Evolutionary conservation across 257 asterid species (phyloP).

Genomic region (Euphrasia confusa): DNA sequence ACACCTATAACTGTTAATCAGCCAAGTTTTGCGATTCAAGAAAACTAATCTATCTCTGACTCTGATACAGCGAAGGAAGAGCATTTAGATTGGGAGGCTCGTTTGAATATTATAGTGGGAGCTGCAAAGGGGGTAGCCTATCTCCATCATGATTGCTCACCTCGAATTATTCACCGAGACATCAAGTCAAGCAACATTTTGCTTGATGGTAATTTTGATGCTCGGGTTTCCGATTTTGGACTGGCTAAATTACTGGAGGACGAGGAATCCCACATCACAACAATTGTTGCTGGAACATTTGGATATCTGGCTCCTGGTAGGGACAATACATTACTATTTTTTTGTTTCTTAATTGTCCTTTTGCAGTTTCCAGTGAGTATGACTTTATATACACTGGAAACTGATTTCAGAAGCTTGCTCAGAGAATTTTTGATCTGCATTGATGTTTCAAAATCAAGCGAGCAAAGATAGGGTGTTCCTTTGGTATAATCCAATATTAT

Average conservation of each 20-base stretch:
- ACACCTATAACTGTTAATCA: constrained; percentile 1
- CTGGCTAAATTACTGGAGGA: constrained; percentile 87
- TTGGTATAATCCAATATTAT: background rate
- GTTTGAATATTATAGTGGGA: constrained; percentile 77
- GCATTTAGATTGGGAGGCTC: constrained; percentile 89
- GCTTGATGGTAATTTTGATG: constrained; percentile 83
- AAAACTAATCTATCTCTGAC: background rate
- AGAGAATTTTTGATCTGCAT: background rate
- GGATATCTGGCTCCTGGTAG: constrained; percentile 97
- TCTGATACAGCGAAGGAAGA: constrained; percentile 55
- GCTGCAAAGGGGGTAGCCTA: constrained; percentile 93
- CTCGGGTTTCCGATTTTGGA: constrained; percentile 94
- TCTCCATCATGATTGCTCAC: constrained; percentile 95
- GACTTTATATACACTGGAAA: background rate
- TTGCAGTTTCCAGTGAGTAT: background rate
- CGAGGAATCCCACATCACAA: constrained; percentile 93
- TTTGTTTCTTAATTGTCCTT: constrained; percentile 13
- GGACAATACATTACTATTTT: constrained; percentile 15
- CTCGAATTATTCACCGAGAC: constrained; percentile 90
- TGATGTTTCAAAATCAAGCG: background rate
- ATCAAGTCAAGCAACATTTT: constrained; percentile 91
- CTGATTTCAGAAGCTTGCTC: background rate
- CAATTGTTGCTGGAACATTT: constrained; percentile 96
- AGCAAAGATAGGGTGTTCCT: no score
- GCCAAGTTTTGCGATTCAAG: constrained; percentile 20